Evolutionary conservation across 2,329 filamentous ascomycete species (phyloP).

Genomic region (Colletotrichum trifolii): DNA sequence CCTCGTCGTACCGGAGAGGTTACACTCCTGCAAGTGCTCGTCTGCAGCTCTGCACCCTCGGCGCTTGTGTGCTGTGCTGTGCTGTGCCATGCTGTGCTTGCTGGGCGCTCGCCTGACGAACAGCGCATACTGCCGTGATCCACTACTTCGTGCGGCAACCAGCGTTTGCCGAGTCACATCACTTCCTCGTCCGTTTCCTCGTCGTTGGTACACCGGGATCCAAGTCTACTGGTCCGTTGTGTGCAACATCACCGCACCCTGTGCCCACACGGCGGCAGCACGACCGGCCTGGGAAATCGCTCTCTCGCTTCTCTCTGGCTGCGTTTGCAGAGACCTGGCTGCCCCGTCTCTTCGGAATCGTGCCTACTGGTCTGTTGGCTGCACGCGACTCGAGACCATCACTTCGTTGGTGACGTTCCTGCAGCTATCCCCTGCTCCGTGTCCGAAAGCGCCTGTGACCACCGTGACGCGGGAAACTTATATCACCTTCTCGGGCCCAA

Average conservation of each 20-base stretch:
- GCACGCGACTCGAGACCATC: conserved; percentile 24
- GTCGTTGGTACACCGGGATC: not conserved
- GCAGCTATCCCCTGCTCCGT: conserved; percentile 19
- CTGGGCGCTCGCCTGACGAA: not conserved
- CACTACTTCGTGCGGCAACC: not conserved
- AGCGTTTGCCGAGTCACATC: conserved; percentile 13
- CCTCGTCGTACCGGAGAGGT: conserved; percentile 15
- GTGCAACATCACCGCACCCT: conserved; percentile 32
- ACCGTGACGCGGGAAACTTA: conserved; percentile 8
- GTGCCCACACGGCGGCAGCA: conserved; percentile 27
- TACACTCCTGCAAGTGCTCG: conserved; percentile 32
- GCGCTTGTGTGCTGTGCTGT: conserved; percentile 20
- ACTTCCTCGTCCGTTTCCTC: not conserved
- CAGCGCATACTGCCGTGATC: not conserved
- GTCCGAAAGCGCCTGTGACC: conserved; percentile 2
- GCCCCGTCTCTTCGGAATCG: conserved; percentile 22
- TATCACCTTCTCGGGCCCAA: conserved; percentile 20
- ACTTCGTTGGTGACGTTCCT: conserved; percentile 28
- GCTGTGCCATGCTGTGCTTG: conserved; percentile 2
- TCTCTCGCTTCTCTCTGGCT: conserved; percentile 12
- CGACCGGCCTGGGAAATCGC: conserved; percentile 7
- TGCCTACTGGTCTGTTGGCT: conserved; percentile 19
- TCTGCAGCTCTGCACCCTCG: not conserved
- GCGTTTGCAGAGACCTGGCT: conserved; percentile 5
- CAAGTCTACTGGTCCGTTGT: conserved; percentile 12